These are phyloP conservation scores for Calonectria leucothoes DNA, from an alignment of 2,329 filamentous ascomycete species.

Conservation along the genomic window DNA sequence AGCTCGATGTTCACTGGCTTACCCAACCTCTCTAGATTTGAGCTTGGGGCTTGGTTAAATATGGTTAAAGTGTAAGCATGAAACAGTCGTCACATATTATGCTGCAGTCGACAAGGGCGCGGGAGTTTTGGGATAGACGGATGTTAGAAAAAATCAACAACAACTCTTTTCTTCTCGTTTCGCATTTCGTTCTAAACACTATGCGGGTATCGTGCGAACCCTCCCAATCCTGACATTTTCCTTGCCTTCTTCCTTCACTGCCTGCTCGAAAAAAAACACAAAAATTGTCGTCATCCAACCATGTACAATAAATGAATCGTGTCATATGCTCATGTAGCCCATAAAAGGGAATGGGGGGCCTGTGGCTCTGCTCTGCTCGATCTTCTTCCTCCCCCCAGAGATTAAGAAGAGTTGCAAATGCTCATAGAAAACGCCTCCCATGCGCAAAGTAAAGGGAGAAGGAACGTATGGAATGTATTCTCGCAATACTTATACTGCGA, in stretches of 20 bases:
- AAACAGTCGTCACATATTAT: not conserved
- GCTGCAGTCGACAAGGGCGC: not conserved
- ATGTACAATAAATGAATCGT: conserved; percentile 19
- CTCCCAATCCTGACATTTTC: conserved; percentile 4
- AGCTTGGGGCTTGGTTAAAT: not conserved
- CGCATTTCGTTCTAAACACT: conserved; percentile 31
- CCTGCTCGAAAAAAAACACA: not conserved
- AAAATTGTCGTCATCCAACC: conserved; percentile 19
- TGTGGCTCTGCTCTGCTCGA: conserved; percentile 24
- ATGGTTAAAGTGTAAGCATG: not conserved
- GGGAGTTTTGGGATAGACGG: conserved; percentile 40
- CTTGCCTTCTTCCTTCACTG: not conserved
- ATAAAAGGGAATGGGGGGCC: conserved; percentile 23
- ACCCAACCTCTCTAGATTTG: conserved; percentile 40
- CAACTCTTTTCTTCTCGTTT: conserved; percentile 32
- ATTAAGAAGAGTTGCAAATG: conserved; percentile 29
- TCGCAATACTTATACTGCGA: conserved; percentile 59
- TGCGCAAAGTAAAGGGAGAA: conserved; percentile 37
- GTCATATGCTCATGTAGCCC: conserved; percentile 16
- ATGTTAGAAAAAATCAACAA: conserved; percentile 34
- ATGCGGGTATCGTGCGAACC: conserved; percentile 38
- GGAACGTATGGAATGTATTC: conserved; percentile 33
- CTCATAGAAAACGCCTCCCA: conserved; percentile 29
- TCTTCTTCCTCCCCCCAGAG: conserved; percentile 31
- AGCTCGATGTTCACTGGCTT: conserved; percentile 54